A percentile compares a stretch with the other conserved stretches of the same genome.
These are phyloP conservation scores for Fraxinus platypoda DNA, from an alignment of 305 asterid species.

Conservation along the genomic window DNA sequence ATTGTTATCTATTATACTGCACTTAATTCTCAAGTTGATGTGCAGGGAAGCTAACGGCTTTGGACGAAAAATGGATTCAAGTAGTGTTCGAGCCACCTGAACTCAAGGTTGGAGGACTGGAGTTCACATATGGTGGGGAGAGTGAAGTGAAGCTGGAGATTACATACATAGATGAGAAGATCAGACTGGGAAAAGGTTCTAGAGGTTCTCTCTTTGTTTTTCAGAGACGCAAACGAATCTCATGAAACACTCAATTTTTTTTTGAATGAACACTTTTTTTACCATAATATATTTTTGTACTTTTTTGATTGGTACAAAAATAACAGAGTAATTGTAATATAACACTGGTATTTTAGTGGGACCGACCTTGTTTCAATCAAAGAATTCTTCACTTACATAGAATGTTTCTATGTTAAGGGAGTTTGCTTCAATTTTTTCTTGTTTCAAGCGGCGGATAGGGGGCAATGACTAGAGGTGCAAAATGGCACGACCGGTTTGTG, in stretches of 20 bases:
- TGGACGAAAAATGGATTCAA: constrained; percentile 88
- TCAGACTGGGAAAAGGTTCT: constrained; percentile 84
- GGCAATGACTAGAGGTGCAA: background rate
- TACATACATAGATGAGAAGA: constrained; percentile 73
- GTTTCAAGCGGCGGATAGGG: background rate
- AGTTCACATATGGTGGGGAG: constrained; percentile 75
- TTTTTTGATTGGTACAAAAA: background rate
- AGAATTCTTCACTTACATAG: background rate
- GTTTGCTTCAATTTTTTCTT: background rate
- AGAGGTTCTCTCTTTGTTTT: constrained; percentile 85
- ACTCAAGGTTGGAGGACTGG: constrained; percentile 69
- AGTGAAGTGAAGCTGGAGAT: constrained; percentile 91
- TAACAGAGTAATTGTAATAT: background rate
- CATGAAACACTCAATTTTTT: constrained; percentile 1
- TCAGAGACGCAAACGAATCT: constrained; percentile 37
- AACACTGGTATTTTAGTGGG: background rate
- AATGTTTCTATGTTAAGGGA: background rate
- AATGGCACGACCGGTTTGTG: background rate
- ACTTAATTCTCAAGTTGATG: background rate
- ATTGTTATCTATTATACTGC: background rate
- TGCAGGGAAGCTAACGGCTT: constrained; percentile 66
- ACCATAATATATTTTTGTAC: background rate
- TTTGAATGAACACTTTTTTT: background rate
- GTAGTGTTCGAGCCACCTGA: constrained; percentile 80
- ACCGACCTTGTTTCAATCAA: background rate